These are phyloP conservation scores for Zizania latifolia DNA, from an alignment of 176 grass and related monocot genomes.

Conservation along the genomic window DNA sequence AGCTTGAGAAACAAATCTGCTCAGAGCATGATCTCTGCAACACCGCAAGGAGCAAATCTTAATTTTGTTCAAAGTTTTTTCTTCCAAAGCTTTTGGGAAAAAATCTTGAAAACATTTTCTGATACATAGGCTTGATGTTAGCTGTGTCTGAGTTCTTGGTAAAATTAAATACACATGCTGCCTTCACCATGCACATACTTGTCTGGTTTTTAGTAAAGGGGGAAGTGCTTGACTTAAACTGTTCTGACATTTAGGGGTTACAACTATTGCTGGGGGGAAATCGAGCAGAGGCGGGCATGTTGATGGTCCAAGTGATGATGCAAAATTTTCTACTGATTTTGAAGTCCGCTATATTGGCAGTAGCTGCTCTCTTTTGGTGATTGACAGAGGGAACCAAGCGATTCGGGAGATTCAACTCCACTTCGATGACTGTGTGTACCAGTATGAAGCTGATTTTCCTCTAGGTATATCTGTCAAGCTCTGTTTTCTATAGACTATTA, in stretches of 20 bases:
- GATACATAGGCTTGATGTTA: not conserved
- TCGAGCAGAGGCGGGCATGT: slow-evolving; percentile 74
- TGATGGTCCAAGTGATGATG: slow-evolving; percentile 82
- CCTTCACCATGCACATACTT: not conserved
- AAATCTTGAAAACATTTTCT: not conserved
- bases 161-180: not conserved
- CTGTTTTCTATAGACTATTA: not conserved
- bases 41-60: not conserved
- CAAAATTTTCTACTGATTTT: slow-evolving; percentile 97
- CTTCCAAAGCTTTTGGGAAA: not conserved
- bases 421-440: slow-evolving; percentile 83
- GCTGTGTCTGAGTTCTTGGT: not conserved
- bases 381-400: slow-evolving; percentile 89
- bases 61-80: not conserved
- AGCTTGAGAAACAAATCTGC: slow-evolving; percentile 25
- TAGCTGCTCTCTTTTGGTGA: slow-evolving; percentile 94
- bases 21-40: not conserved
- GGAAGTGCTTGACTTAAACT: slow-evolving; percentile 21
- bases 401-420: slow-evolving; percentile 84
- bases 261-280: slow-evolving; percentile 94
- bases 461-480: slow-evolving; percentile 46
- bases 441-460: slow-evolving; percentile 79
- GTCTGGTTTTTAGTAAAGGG: not conserved
- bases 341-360: slow-evolving; percentile 83
- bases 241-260: slow-evolving; percentile 57